These are phyloP conservation scores for Claviceps capensis DNA, from an alignment of 2,329 filamentous ascomycete genomes.

Conservation along the genomic window DNA sequence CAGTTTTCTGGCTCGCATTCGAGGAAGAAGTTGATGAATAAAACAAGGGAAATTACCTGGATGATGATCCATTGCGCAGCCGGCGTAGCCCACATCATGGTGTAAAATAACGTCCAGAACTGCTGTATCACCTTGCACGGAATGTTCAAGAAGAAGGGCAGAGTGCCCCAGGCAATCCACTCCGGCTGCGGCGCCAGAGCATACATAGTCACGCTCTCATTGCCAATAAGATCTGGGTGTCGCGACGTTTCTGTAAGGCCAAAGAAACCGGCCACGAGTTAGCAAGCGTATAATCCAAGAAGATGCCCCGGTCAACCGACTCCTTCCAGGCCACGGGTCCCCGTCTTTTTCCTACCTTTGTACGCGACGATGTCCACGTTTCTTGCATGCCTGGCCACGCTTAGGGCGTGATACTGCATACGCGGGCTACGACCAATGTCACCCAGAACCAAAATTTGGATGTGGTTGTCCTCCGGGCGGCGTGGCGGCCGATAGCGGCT, in stretches of 20 bases:
- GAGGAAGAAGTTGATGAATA: neutral
- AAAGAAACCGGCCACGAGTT: neutral
- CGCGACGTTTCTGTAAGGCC: constrained; percentile 53
- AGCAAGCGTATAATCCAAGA: no score
- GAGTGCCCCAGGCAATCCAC: constrained; percentile 50
- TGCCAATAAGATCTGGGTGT: constrained; percentile 61
- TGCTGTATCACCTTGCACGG: constrained; percentile 84
- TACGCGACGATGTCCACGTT: constrained; percentile 82
- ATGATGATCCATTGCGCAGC: constrained; percentile 77
- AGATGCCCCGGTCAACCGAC: no score
- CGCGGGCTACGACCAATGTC: constrained; percentile 92
- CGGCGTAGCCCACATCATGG: constrained; percentile 60
- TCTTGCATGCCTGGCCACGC: constrained; percentile 70
- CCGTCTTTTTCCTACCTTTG: constrained; percentile 38
- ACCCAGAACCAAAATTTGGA: constrained; percentile 83
- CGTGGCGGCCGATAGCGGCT: constrained; percentile 21
- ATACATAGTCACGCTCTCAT: constrained; percentile 56
- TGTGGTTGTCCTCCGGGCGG: constrained; percentile 25
- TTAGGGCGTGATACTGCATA: constrained; percentile 97
- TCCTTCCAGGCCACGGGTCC: no score
- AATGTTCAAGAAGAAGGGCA: constrained; percentile 65
- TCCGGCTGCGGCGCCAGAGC: constrained; percentile 55
- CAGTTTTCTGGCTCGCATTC: no score
- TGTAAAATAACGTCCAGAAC: constrained; percentile 53
- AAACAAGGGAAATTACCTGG: constrained; percentile 34